Evolutionary conservation across 352 stramenopile genomes (phyloP).

Genomic region (Phytophthora agathidicida): DNA sequence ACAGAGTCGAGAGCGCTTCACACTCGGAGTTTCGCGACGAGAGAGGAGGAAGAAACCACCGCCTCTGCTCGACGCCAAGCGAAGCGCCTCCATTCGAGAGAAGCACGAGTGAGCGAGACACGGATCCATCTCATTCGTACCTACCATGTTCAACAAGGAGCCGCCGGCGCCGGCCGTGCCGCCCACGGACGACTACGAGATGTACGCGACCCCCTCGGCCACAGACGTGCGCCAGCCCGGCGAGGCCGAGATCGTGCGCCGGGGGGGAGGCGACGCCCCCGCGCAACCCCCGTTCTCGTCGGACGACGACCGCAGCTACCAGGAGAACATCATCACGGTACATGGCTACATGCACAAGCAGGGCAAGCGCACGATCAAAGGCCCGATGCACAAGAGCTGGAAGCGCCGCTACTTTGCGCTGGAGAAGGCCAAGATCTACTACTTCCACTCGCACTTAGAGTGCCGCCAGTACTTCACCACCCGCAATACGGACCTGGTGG

Average conservation of each 20-base stretch:
- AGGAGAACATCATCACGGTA: slow-evolving; percentile 89
- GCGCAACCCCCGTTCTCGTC: slow-evolving; percentile 46
- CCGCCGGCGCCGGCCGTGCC: slow-evolving; percentile 29
- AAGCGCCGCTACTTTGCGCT: slow-evolving; percentile 88
- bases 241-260: slow-evolving; percentile 69
- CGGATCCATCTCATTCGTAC: slow-evolving; percentile 30
- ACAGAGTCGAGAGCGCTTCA: slow-evolving; percentile 16
- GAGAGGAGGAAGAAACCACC: slow-evolving; percentile 35
- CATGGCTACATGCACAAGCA: slow-evolving; percentile 92
- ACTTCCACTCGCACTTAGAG: slow-evolving; percentile 87
- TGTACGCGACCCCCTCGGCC: slow-evolving; percentile 69
- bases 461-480: slow-evolving; percentile 90
- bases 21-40: slow-evolving; percentile 31
- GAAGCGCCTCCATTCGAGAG: slow-evolving; percentile 33
- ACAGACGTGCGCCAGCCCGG: slow-evolving; percentile 36
- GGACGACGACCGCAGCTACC: slow-evolving; percentile 39
- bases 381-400: slow-evolving; percentile 88
- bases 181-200: slow-evolving; percentile 60
- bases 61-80: background rate
- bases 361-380: slow-evolving; percentile 87
- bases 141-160: slow-evolving; percentile 67
- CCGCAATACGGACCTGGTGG: slow-evolving; percentile 80
- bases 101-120: slow-evolving; percentile 42
- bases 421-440: slow-evolving; percentile 90
- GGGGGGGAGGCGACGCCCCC: slow-evolving; percentile 34